A percentile compares a stretch with the other conserved stretches of the same genome.
Evolutionary conservation across 2,329 filamentous ascomycete genomes (phyloP).

Genomic region (Trichoderma gracile): DNA sequence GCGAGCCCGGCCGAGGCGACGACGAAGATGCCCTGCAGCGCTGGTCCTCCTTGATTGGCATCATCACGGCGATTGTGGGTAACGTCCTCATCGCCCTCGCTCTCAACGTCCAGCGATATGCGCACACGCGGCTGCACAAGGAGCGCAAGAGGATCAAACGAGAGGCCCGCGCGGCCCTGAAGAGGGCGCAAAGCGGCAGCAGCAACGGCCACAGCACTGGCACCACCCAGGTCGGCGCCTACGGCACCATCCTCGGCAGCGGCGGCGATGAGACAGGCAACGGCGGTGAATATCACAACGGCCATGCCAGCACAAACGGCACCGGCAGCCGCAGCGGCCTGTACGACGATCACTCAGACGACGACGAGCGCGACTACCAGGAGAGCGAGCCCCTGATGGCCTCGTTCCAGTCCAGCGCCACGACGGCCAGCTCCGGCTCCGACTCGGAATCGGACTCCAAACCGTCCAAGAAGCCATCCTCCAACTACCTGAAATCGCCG

Average conservation of each 20-base stretch:
- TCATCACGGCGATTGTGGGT: constrained; percentile 86
- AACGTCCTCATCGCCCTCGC: constrained; percentile 95
- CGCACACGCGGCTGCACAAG: constrained; percentile 79
- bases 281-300: constrained; percentile 27
- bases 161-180: constrained; percentile 55
- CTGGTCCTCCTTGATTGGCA: constrained; percentile 95
- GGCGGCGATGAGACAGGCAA: constrained; percentile 7
- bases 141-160: constrained; percentile 62
- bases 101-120: constrained; percentile 94
- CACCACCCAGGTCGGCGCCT: constrained; percentile 35
- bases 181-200: constrained; percentile 41
- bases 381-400: constrained; percentile 56
- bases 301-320: constrained; percentile 25
- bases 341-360: constrained; percentile 17
- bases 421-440: constrained; percentile 31
- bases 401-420: constrained; percentile 48
- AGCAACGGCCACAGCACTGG: constrained; percentile 7
- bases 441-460: constrained; percentile 31
- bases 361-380: constrained; percentile 34
- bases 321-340: constrained; percentile 27
- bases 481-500: constrained; percentile 82
- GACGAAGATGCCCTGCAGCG: constrained; percentile 56
- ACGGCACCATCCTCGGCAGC: constrained; percentile 38
- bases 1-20: constrained; percentile 27
- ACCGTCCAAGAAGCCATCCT: constrained; percentile 47